A percentile compares a stretch with the other conserved stretches of the same genome.
Conservation (phyloP, 495 filamentous ascomycete genomes). For the Xylaria venustula region DNA sequence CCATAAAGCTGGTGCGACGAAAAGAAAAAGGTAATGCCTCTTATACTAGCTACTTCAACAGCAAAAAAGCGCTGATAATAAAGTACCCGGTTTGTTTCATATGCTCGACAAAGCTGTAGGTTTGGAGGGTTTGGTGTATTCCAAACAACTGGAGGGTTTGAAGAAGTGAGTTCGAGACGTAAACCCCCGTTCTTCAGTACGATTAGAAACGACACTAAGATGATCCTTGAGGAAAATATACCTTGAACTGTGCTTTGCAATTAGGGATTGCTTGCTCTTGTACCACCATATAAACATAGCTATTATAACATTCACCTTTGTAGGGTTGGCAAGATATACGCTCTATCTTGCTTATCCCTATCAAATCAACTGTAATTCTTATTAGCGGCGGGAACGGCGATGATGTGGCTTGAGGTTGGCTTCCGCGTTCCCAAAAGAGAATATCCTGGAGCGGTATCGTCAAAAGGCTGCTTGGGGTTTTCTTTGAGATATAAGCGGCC, state of each 20-base stretch:
- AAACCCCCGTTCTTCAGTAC: not conserved
- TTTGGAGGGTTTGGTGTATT: slow-evolving; percentile 19
- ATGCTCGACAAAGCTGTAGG: slow-evolving; percentile 10
- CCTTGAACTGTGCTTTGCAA: slow-evolving; percentile 16
- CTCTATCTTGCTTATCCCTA: slow-evolving; percentile 18
- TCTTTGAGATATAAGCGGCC: slow-evolving; percentile 6
- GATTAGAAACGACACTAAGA: not conserved
- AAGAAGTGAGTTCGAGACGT: not conserved
- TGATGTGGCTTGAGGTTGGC: slow-evolving; percentile 3
- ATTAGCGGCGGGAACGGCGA: not conserved
- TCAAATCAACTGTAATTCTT: slow-evolving; percentile 14
- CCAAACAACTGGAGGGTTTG: slow-evolving; percentile 7
- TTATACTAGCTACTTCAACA: slow-evolving; percentile 8
- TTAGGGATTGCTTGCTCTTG: slow-evolving; percentile 1
- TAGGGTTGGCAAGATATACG: slow-evolving; percentile 11
- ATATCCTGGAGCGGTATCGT: slow-evolving; percentile 12
- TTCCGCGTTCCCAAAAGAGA: slow-evolving; percentile 16
- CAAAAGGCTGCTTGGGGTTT: slow-evolving; percentile 4
- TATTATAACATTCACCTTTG: not conserved
- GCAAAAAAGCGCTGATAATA: slow-evolving; percentile 6
- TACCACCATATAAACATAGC: slow-evolving; percentile 13
- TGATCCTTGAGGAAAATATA: not conserved
- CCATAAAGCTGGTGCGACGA: not conserved
- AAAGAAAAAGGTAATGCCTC: slow-evolving; percentile 23
- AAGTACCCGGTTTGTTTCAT: not conserved